Evolutionary conservation across 2,329 filamentous ascomycete species (phyloP), one percentile per base, ranked within the genome.

Genomic region (Elsinoe necatrix): DNA sequence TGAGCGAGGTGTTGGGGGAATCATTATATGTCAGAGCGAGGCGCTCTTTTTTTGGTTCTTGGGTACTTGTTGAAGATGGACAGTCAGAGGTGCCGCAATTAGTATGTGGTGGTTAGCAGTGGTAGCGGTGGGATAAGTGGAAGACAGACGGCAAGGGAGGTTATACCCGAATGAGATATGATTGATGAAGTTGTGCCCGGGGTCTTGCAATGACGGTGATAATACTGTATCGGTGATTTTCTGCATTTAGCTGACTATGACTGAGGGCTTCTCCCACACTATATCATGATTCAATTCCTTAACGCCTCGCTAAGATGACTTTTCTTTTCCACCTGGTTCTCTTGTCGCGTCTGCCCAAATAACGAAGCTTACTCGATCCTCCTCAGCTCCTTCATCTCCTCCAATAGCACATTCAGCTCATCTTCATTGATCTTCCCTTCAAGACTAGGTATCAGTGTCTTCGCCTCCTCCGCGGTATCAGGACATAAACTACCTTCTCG

Each of bases 401-500:
- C 85, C 58, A 98, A 79, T 58, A 97, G 76, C 61, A 90, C 85
- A 71, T 95, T 86, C 61, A 98, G 74, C 63, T 95, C 89, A 34
- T 89, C 87, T 69, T 97, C 92, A 60, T 80, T 81, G 67, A 97
- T 95, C 75, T 98, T 98, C 71, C 90, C 85, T 64, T 84, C 80
- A 52, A 98, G 71, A 63, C 81, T 95, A 1, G 93, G 95, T 61
- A 98, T 95, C 58, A 98, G 79, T 7, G 89, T 95, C 75, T 95
- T 96, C 59, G 93, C 93, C 74, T 98, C 95, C 68, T 98, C 93
- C 58, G 89, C 86, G 43, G 84, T 86, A 66, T 95, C 91, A 69
- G 91, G 95, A 72, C 90, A 95, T 37, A 98, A 77, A 29, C 89
- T 95, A 31, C 90, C 91, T 95, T 67, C 63, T 67, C 64, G 54